Base-by-base conservation (phyloP, 2,329 filamentous ascomycete genomes). In the Colletotrichum echinochloae region DNA sequence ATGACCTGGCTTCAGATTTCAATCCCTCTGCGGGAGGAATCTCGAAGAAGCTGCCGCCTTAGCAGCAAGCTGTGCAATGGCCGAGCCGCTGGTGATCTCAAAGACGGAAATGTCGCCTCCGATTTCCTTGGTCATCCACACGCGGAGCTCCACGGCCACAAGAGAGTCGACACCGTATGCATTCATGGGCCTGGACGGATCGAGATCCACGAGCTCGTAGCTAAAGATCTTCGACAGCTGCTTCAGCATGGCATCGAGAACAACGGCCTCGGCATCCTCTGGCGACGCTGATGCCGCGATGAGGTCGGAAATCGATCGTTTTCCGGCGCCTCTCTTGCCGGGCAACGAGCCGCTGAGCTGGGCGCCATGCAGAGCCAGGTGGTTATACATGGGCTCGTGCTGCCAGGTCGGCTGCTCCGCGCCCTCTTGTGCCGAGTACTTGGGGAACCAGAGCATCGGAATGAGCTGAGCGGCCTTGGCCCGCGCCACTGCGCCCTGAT, bases 161-260 rank as follows among this genome's bases (percentile, higher is more conserved):
- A 79, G 72, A 11, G 77, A 79, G 65, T 79, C 78, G 2, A 79
- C 68, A 7, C 77, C 77, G 60, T 77, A 78, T 2, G 61, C 56
- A 64, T 72, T 52, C 44, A 75, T 49, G 28, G 73, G 52, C 48
- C 74, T 74, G 14, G 57, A 71, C 3, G 70, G 65, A 41, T 75
- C 72, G 14, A 80, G 65, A 23, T 77, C 74, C 14, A 73, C 72
- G 7, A 70, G 66, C 6, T 75, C 55, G n/a, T 74, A 75, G 49
- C 72, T 74, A 49, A 78, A 72, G 16, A 76, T 71, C 49, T 74
- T 75, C 20, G 73, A 72, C 30, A 79, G 66, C 56, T 72, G 65
- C 37, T 73, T 46, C 20, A 74, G 55, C 26, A 76, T 57, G 28
- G 76, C 72, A 28, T 61, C 60, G 18, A 64, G 73, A 2, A 76